Evolutionary conservation across 2,329 filamentous ascomycete species (phyloP).

Genomic region (Colletotrichum noveboracense): DNA sequence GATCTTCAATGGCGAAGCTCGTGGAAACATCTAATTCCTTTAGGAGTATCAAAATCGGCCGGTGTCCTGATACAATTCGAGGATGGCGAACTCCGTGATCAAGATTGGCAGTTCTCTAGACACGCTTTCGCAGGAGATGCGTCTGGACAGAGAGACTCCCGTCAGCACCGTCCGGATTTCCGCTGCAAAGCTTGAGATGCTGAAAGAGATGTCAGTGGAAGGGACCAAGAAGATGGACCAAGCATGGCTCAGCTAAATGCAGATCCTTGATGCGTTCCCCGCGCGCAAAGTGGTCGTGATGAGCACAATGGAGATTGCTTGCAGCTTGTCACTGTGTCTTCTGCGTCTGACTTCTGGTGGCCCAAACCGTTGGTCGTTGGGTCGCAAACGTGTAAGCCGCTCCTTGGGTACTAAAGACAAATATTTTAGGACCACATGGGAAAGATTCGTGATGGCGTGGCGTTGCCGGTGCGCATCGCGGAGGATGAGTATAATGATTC

Average conservation of each 20-base stretch:
- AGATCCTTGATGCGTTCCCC: background rate
- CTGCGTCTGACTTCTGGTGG: background rate
- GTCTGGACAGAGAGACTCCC: background rate
- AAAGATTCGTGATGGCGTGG: background rate
- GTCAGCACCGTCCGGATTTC: background rate
- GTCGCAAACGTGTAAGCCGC: background rate
- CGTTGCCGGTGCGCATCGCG: background rate
- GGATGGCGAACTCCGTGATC: background rate
- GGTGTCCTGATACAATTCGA: background rate
- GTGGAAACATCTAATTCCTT: background rate
- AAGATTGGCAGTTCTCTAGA: background rate
- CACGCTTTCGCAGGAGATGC: background rate
- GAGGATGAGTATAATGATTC: too few species aligned
- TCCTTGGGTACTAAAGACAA: too few species aligned
- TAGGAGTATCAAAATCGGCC: background rate
- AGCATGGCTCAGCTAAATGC: background rate
- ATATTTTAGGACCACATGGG: too few species aligned
- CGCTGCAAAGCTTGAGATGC: background rate
- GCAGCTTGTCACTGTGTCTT: background rate
- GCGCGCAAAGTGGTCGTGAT: background rate
- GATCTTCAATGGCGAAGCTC: background rate
- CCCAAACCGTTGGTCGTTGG: background rate
- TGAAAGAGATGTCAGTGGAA: accelerated
- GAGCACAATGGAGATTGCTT: background rate
- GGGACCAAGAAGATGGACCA: background rate